Base-by-base conservation (phyloP, 441 rosid species). In the Adansonia gregorii region DNA sequence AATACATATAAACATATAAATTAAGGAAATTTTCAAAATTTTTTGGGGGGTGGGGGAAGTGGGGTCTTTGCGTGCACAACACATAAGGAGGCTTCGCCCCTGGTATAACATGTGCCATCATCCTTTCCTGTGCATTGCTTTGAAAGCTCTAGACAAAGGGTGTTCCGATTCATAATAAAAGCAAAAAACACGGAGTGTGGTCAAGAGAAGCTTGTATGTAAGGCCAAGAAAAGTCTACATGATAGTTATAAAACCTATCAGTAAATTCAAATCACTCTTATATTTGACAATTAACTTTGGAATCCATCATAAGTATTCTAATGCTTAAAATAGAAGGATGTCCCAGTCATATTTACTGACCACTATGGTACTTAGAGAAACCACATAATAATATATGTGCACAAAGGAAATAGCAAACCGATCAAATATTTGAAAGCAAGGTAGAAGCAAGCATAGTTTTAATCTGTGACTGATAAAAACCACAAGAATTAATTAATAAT, bases 401-500 rank as follows among this genome's bases (percentile, higher is more conserved):
- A 58, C 46, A 52, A 74, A 35, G 41, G 39, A 74, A 49, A 35
- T 31, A 67, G 45, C 52, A 48, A 66, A 48, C 24, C 15, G 70
- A 55, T 68, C 60, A 59, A 75, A 68, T 20, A 79, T 59, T 19
- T 22, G 51, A 60, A 3, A 59, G 75, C 71, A 19, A 41, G 10
- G n/a, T 68, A 12, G 17, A 58, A 5, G 24, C 24, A 79, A 74
- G 11, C 65, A 72, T 31, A 48, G 20, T 27, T 45, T 48, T 12
- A 48, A 48, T 39, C 54, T 66, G 56, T 8, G 11, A 48, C 54
- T 7, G 14, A 59, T 24, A 74, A 68, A 31, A 49, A 22, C 17
- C 4, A 14, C 45, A 71, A 24, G 14, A 71, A n/a, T 41, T 12
- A 19, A 31, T 35, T 35, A 35, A 35, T 7, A 55, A 17, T 63